Base-by-base conservation (phyloP, 1,284 basidiomycete species). In the Austroboletus niveus region DNA sequence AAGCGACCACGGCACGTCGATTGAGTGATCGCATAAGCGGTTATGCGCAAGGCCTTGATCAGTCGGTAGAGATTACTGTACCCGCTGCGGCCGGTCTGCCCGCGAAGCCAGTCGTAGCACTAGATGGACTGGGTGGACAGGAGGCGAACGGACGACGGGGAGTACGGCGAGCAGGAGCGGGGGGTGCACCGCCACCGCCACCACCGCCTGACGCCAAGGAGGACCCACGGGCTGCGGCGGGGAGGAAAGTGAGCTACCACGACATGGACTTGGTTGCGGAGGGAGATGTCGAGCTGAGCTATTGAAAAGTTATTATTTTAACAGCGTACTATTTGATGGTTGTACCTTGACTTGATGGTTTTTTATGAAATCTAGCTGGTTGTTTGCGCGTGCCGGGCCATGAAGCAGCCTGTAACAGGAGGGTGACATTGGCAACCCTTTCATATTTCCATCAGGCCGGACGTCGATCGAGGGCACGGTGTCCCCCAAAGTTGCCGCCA, bases 181-280 rank as follows among this genome's bases (percentile, higher is more conserved):
- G 63, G 60, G 72, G 62, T 66, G 66, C 53, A 65, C 79, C 79
- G 1, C 80, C 79, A 3, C 85, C 86, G 2, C 87, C 87, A 1
- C 89, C 89, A 15, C 89, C 89, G 14, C 85, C 88, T 48, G 86
- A 92, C 71, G 89, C 86, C 32, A 91, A 89, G 69, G 89, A 92
- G 68, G 89, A 92, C 68, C 89, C 89, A n/a, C 72, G 89, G 49
- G 89, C 89, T n/a, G 82, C 85, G 38, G 85, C 85, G 35, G 89
- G 89, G 27, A 84, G 81, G 73, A 81, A 88, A 69, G 80, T 92
- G 52, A 91, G 88, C 71, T 92, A 92, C 64, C 86, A 92, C 65
- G 89, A 92, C 68, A 91, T 92, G 86, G 89, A 92, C 72, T 72
- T 87, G 63, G 89, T 92, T 57, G 89, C 89, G 32, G 89, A 92